Evolutionary conservation across 2,329 filamentous ascomycete genomes (phyloP).

Genomic region (Colletotrichum caudatum): DNA sequence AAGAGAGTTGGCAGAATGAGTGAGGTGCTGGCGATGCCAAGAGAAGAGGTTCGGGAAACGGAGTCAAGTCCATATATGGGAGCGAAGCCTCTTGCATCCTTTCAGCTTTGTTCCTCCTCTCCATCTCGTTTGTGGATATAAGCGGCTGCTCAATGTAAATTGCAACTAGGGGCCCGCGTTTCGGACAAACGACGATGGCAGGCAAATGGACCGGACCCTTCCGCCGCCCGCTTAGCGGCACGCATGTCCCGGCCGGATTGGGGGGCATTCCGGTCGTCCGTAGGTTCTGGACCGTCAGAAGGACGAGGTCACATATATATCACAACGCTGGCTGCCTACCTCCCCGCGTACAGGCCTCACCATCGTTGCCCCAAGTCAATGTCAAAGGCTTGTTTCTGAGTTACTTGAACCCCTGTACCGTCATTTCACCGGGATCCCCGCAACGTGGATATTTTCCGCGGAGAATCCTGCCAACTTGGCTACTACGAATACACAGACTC

Average conservation of each 20-base stretch:
- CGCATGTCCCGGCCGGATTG: slow-evolving; percentile 14
- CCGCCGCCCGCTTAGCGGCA: slow-evolving; percentile 5
- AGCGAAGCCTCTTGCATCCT: neutral
- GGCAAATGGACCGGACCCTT: neutral
- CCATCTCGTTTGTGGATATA: slow-evolving; percentile 4
- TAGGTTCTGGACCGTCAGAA: slow-evolving; percentile 11
- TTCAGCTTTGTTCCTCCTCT: slow-evolving; percentile 8
- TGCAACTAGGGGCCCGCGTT: slow-evolving; percentile 32
- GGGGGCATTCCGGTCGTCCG: slow-evolving; percentile 9
- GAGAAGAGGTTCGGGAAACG: neutral
- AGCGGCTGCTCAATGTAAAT: slow-evolving; percentile 24
- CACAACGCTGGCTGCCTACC: no score
- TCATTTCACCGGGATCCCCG: neutral
- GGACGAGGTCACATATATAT: neutral
- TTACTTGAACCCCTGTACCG: neutral
- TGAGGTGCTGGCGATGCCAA: neutral
- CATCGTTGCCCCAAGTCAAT: neutral
- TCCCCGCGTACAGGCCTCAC: neutral
- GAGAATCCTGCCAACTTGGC: slow-evolving; percentile 11
- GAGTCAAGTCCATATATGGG: neutral
- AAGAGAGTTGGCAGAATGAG: neutral
- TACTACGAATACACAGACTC: neutral
- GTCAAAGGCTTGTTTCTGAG: slow-evolving; percentile 9
- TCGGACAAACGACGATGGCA: slow-evolving; percentile 34
- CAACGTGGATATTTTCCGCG: slow-evolving; percentile 5